Evolutionary conservation across 1,139 yeast genomes (phyloP), one percentile per base, ranked within the genome.

Genomic region (Wickerhamiella pararugosa): DNA sequence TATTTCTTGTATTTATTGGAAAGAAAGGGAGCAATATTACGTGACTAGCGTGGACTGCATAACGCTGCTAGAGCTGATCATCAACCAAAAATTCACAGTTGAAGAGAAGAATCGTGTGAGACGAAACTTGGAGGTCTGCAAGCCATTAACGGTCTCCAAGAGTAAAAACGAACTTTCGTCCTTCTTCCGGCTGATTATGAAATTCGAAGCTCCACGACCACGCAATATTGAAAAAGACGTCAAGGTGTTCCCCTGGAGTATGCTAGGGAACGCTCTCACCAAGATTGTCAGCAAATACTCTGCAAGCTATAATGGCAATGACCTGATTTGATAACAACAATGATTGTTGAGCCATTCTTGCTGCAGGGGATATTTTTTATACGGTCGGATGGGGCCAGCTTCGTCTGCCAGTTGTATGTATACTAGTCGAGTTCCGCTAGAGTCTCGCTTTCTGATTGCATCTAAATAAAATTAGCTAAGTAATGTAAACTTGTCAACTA

Each of bases 21-120:
- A 63, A 43, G 77, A 71, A 45, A 61, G 66, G 44, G 62, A 66
- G 37, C 62, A 66, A 44, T 69, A 66, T 53, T 74, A 68, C 44
- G 76, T 76, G 34, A 78, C 86, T 0, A 71, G 79, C 2, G 86
- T 78, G 28, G 86, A 78, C 54, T 67, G 79, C 42, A 75, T 78
- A 15, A 56, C 66, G 30, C 57, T 78, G 7, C 62, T 78, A 37
- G 84, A 78, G 54, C 67, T 69, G 49, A 64, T 78, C 42, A 73
- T 75, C 29, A 70, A 66, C 45, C 68, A 75, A 44, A 69, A 68
- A 49, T 78, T 78, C 56, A 66, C 74, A 8, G 76, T 77, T 10
- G 82, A 69, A 53, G 87, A 78, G 55, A 79, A 79, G 59, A 79
- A 79, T 57, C 63, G 86, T 43, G 76, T 78, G 31, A 65, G 87